These are phyloP conservation scores for Yamadazyma dendronema DNA, from an alignment of 1,139 yeast genomes.

Conservation along the genomic window DNA sequence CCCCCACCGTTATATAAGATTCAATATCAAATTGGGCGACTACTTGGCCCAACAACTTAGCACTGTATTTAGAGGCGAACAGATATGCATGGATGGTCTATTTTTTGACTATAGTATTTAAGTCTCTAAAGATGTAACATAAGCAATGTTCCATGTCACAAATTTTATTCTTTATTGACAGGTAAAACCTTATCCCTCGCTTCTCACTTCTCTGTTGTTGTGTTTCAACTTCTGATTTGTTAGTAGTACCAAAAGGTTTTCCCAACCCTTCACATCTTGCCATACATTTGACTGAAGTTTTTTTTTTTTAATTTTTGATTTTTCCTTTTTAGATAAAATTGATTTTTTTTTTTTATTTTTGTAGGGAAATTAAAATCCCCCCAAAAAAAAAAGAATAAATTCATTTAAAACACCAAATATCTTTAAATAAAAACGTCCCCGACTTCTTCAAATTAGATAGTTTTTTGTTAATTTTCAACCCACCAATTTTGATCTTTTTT, in stretches of 20 bases:
- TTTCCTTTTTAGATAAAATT: background rate
- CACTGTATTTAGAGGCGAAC: no score
- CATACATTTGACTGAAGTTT: background rate
- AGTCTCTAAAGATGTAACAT: no score
- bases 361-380: background rate
- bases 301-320: constrained; percentile 1
- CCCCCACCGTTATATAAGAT: no score
- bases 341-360: constrained; percentile 1
- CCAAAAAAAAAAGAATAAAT: constrained; percentile 1
- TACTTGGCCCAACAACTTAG: no score
- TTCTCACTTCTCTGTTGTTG: background rate
- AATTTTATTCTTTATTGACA: no score
- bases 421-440: background rate
- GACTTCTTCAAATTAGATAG: background rate
- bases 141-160: no score
- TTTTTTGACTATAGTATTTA: no score
- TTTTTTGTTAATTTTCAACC: background rate
- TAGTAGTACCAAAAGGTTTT: background rate
- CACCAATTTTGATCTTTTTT: background rate
- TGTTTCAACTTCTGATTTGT: background rate
- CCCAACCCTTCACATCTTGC: background rate
- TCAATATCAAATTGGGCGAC: no score
- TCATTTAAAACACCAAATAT: background rate
- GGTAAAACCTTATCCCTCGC: background rate
- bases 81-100: no score